These are phyloP conservation scores for Penicillium turbatum DNA, from an alignment of 495 filamentous ascomycete genomes.

Conservation along the genomic window DNA sequence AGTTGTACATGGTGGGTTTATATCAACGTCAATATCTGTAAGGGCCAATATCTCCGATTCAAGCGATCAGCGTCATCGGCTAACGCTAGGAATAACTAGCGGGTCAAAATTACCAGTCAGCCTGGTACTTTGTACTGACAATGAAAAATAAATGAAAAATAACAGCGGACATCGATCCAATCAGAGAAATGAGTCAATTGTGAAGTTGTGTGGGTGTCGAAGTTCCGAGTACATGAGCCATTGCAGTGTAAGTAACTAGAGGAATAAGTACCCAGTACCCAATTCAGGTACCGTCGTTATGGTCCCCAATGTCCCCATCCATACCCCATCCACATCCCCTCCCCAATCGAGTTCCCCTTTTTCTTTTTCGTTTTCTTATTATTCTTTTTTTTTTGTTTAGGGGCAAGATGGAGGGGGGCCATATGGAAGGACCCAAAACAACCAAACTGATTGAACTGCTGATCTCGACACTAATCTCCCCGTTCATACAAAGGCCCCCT, in stretches of 20 bases:
- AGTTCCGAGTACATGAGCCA: constrained; percentile 1
- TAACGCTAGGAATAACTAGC: constrained; percentile 4
- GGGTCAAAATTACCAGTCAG: constrained; percentile 9
- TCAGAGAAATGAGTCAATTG: neutral
- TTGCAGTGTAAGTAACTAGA: constrained; percentile 7
- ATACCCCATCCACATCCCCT: no score
- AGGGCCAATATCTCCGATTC: neutral
- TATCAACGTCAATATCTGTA: neutral
- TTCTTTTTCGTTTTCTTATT: constrained; percentile 7
- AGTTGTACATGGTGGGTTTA: neutral
- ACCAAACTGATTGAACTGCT: constrained; percentile 9
- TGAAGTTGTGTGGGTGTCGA: neutral
- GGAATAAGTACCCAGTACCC: constrained; percentile 7
- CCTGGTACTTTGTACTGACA: neutral
- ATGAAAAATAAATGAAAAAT: neutral
- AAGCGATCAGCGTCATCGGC: constrained; percentile 6
- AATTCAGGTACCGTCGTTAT: neutral
- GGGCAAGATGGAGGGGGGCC: neutral
- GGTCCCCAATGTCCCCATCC: no score
- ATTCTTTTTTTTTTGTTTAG: constrained; percentile 6
- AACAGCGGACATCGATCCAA: neutral
- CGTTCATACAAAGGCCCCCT: constrained; percentile 42
- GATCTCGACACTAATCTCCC: constrained; percentile 45
- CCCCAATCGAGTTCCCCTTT: constrained; percentile 18
- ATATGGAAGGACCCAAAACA: neutral